Evolutionary conservation across 1,284 basidiomycete genomes (phyloP), one percentile per base, ranked within the genome.

Genomic region (Schizophyllum commune): DNA sequence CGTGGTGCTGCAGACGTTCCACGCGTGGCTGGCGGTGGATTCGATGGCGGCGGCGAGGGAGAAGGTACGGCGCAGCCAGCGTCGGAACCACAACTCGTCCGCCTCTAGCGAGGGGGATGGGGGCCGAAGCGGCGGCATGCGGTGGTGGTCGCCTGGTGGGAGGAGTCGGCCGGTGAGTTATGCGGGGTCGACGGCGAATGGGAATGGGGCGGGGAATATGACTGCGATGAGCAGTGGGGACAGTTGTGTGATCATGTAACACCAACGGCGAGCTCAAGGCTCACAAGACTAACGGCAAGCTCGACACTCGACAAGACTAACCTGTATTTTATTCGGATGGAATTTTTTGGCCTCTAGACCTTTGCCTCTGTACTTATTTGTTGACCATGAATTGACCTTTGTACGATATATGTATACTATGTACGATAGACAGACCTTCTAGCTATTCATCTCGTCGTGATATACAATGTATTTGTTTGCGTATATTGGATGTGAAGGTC

Each of bases 1-100:
- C n/a, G 86, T 94, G 8, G 84, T 89, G 57, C 68, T 95, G 64
- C 94, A 93, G 82, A 87, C 88, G 33, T 95, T 93, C 70, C 90
- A 90, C 74, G 86, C 86, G 59, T 95, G 92, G 92, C 88, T 90
- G 76, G 85, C 82, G 15, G 91, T 94, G 22, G 90, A 90, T 69
- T 82, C 83, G 1, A 87, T 91, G 60, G 79, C 79, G 60, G 76
- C 79, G 34, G 80, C 79, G 60, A 77, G 87, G 68, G 86, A 86
- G 77, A 87, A 84, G 75, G 74, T 81, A 61, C 77, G 79, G 63
- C 83, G 77, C 70, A 68, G 74, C 51, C 66, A 66, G 19, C 72
- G 76, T 57, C 75, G 78, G 66, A 75, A 82, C 62, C 71, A 47
- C 71, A 9, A 74, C 71, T 55, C 79, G 75, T 62, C 73, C 74